Base-by-base conservation (phyloP, 1,284 basidiomycete genomes). In the Boletus austroedulis region DNA sequence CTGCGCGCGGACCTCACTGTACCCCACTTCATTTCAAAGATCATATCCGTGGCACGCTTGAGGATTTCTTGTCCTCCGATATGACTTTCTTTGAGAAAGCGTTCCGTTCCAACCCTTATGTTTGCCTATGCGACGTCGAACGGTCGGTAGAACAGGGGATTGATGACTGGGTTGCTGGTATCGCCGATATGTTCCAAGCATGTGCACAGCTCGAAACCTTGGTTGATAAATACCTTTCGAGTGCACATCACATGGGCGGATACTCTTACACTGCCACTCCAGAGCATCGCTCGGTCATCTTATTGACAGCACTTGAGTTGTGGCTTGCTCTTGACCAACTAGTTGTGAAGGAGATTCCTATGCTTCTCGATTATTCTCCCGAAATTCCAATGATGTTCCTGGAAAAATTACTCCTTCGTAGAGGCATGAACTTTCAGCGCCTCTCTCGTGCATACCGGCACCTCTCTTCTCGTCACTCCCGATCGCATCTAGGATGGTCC, bases 121-220 rank as follows among this genome's bases (percentile, higher is more conserved):
- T 71, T 24, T 64, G 67, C 9, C 63, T 75, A 15, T 49, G 24
- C 24, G 47, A 34, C 11, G 14, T 49, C 10, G 31, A 49, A 10
- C 31, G 19, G 19, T 23, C 31, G 5, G 31, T 49, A 1, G 47
- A 34, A 23, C 21, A 34, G 21, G 47, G 21, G 2, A 32, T 49
- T 4, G 47, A 49, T 6, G 31, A 21, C 10, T 32, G 46, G 46
- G 8, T 48, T 17, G 46, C 21, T 21, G 19, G 12, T 9, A 28
- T 48, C 19, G 32, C 46, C 4, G 17, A 48, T 21, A 15, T 48
- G 31, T 12, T 8, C n/a, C 21, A 48, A 10, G 46, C 46, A 17
- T 48, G 29, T 14, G 14, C 8, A 2, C 29, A 48, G 46, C 29
- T 48, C 7, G 45, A 46, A 28, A 46, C n/a, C n/a, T 21, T 46